phyloP scores from a whole-genome alignment of 768 basidiomycete species.

The Boletus speciosus region DNA sequence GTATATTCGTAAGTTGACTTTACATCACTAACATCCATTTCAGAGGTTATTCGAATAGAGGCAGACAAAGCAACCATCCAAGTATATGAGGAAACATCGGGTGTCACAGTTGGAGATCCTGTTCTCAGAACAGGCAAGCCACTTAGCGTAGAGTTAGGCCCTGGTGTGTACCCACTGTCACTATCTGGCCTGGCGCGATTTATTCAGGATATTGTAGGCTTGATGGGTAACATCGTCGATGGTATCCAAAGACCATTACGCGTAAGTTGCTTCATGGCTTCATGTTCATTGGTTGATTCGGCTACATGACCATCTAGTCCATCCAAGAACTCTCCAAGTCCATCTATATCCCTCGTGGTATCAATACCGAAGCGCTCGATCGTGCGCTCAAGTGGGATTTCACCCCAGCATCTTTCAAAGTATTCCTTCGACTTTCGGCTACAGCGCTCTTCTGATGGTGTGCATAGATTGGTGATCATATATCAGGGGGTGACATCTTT shows the following conservation, averaged over 20 bases:
- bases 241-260: constrained; percentile 92
- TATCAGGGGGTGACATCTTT: constrained; percentile 95
- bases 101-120: constrained; percentile 98
- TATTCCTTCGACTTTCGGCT: constrained; percentile 24
- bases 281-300: background rate
- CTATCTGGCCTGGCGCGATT: background rate
- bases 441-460: constrained; percentile 6
- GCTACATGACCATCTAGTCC: constrained; percentile 40
- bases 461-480: constrained; percentile 86
- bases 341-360: constrained; percentile 99
- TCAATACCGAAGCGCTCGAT: constrained; percentile 94
- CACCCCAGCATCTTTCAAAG: constrained; percentile 76
- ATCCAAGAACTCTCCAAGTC: constrained; percentile 97
- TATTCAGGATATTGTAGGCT: constrained; percentile 46
- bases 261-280: constrained; percentile 42
- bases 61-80: constrained; percentile 98
- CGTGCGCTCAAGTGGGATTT: constrained; percentile 94
- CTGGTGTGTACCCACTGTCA: constrained; percentile 53
- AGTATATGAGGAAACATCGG: constrained; percentile 99
- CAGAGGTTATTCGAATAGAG: constrained; percentile 99
- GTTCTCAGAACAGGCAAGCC: constrained; percentile 97
- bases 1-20: background rate
- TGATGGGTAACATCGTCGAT: constrained; percentile 99
- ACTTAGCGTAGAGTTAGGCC: constrained; percentile 94
- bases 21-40: constrained; percentile 11